Base-by-base conservation (phyloP, 2,329 filamentous ascomycete species). In the Chaetomium globosum region DNA sequence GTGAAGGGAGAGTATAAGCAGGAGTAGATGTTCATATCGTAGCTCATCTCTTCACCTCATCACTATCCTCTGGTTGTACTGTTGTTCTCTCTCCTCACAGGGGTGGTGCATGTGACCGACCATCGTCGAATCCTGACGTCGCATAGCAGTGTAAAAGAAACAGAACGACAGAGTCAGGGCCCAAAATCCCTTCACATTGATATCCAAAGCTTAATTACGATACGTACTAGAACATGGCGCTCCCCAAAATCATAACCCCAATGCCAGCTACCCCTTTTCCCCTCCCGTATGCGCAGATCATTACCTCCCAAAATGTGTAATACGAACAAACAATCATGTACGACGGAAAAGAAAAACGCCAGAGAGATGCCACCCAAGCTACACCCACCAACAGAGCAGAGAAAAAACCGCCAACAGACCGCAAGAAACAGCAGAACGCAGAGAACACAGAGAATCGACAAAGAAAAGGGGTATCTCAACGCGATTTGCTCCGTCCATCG, bases 1-100 rank as follows among this genome's bases (percentile, higher is more conserved):
- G 74, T 70, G 2, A 77, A 56, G 53, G 68, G 69, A 19, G 68
- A 69, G 55, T 69, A 70, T 39, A 68, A 68, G 60, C 13, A 64
- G 58, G 58, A 21, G 19, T 33, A 12, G 26, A 33, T 7, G 62
- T 49, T 16, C 3, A 48, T 31, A n/a, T 19, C 39, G 39, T 7
- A 43, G 16, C 39, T n/a, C 16, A 43, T n/a, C 39, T 43, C 16
- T 19, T n/a, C 2, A 7, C 39, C 39, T n/a, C 1, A 43, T 7
- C 39, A 5, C 5, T 7, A 4, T n/a, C 6, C 5, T 6, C 16
- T 16, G 16, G 19, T n/a, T 2, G 12, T 12, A 13, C 33, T 5
- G 16, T 39, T 16, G 3, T 39, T 19, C 13, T 16, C 1, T 2
- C 13, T 39, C 16, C 36, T 6, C 36, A 26, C 26, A 1, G 2